A percentile compares a stretch with the other conserved stretches of the same genome.
phyloP scores from a whole-genome alignment of 1,284 basidiomycete genomes.

The Melanopsichium pennsylvanicum region DNA sequence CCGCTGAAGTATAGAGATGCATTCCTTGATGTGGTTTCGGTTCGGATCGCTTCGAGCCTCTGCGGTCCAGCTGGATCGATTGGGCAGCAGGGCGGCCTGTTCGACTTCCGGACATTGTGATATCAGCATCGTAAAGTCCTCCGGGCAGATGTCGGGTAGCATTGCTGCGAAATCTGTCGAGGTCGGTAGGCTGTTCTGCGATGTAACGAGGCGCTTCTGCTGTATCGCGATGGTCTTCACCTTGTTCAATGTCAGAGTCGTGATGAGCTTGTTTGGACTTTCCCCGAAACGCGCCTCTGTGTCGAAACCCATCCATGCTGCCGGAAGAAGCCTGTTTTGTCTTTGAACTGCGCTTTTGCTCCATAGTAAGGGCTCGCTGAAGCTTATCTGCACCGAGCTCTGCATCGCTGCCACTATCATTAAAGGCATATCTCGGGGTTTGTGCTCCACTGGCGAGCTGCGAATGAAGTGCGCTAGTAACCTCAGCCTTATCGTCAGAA shows the following conservation, averaged over 20 bases:
- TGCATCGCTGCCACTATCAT: not conserved
- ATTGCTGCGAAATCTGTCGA: conserved; percentile 4
- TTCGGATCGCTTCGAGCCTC: not conserved
- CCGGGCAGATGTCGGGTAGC: conserved; percentile 34
- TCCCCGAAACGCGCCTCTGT: conserved; percentile 9
- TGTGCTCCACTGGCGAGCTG: conserved; percentile 17
- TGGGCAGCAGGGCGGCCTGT: not conserved
- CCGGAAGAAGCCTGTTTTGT: conserved; percentile 11
- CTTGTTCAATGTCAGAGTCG: conserved; percentile 13
- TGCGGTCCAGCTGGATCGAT: not conserved
- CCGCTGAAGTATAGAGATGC: conserved; percentile 1
- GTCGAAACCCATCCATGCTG: conserved; percentile 16
- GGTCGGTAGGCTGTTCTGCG: conserved; percentile 2
- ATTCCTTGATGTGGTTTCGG: not conserved
- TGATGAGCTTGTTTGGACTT: conserved; percentile 1
- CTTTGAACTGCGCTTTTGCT: conserved; percentile 11
- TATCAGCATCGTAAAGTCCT: conserved; percentile 19
- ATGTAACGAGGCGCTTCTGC: conserved; percentile 5
- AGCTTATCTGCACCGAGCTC: conserved; percentile 6
- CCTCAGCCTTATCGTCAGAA: conserved; percentile 3
- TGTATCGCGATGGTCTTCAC: not conserved
- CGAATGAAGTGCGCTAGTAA: not conserved
- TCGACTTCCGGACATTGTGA: not conserved
- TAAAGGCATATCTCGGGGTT: not conserved
- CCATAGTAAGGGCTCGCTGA: conserved; percentile 14